These are phyloP conservation scores for Microdochium bolleyi DNA, from an alignment of 2,329 filamentous ascomycete species.

Conservation along the genomic window DNA sequence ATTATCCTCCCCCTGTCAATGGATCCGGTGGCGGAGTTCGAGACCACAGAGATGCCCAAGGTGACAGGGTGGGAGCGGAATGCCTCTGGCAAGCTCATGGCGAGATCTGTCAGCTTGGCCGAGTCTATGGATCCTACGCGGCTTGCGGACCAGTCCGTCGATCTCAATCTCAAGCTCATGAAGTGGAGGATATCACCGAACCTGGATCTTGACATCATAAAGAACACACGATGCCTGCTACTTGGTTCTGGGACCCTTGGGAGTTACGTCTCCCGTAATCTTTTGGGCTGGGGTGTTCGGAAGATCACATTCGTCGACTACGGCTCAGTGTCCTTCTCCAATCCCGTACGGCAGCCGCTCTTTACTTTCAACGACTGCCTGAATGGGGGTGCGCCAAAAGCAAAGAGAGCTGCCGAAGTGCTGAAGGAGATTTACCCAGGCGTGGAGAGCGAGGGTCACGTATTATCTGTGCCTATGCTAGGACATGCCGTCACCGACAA, in stretches of 20 bases:
- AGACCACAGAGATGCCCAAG: slow-evolving; percentile 62
- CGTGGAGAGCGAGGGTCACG: slow-evolving; percentile 72
- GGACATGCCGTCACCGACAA: slow-evolving; percentile 80
- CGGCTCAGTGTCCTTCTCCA: slow-evolving; percentile 87
- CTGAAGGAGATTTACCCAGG: slow-evolving; percentile 85
- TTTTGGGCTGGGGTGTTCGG: slow-evolving; percentile 92
- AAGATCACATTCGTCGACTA: slow-evolving; percentile 97
- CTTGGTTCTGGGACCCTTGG: slow-evolving; percentile 90
- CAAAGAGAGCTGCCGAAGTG: slow-evolving; percentile 69
- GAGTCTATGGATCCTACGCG: slow-evolving; percentile 89
- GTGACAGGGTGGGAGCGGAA: slow-evolving; percentile 94
- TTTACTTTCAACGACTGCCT: slow-evolving; percentile 88
- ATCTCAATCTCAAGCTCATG: slow-evolving; percentile 95
- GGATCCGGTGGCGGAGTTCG: slow-evolving; percentile 34
- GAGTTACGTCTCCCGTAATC: slow-evolving; percentile 83
- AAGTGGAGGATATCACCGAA: slow-evolving; percentile 94
- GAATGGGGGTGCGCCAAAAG: slow-evolving; percentile 77
- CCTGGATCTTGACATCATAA: slow-evolving; percentile 81
- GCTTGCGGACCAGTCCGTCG: slow-evolving; percentile 87
- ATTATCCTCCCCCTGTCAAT: slow-evolving; percentile 64
- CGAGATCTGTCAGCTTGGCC: slow-evolving; percentile 72
- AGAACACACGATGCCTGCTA: slow-evolving; percentile 80
- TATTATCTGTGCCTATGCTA: slow-evolving; percentile 87
- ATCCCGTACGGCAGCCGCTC: slow-evolving; percentile 88
- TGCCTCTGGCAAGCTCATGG: slow-evolving; percentile 65